Percentiles rank a stretch among this genome's conserved stretches.
Conservation (phyloP, 768 basidiomycete genomes). For the Boletus reticuloceps region DNA sequence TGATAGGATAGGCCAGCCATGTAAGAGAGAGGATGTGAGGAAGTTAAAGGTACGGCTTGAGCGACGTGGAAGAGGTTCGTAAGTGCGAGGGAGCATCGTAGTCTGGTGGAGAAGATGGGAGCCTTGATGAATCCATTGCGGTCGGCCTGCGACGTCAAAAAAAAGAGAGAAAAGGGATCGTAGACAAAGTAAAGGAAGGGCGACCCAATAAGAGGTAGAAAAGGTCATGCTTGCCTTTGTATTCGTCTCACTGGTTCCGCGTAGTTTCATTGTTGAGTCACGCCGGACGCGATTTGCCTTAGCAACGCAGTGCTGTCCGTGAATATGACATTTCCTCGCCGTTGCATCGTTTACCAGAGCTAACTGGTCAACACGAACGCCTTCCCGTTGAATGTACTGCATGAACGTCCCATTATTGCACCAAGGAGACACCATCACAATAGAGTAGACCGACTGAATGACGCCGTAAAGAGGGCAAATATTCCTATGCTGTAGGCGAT, state of each 20-base stretch:
- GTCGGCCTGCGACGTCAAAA: constrained; percentile 39
- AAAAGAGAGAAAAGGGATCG: constrained; percentile 8
- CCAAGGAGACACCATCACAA: no score
- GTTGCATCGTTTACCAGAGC: no score
- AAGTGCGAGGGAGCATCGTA: constrained; percentile 50
- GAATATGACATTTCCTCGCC: no score
- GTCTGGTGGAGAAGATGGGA: constrained; percentile 44
- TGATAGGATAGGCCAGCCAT: constrained; percentile 88
- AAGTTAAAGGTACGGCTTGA: constrained; percentile 83
- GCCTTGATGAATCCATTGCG: constrained; percentile 31
- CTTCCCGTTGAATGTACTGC: no score
- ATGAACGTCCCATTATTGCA: no score
- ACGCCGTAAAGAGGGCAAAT: no score
- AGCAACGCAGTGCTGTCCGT: no score
- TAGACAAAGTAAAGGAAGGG: constrained; percentile 1
- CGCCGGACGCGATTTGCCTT: no score
- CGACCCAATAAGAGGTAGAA: constrained; percentile 13
- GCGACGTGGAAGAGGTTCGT: constrained; percentile 33
- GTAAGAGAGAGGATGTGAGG: constrained; percentile 81
- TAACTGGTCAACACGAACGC: no score
- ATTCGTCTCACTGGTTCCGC: background rate
- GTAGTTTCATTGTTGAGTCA: constrained; percentile 19
- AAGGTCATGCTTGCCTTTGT: constrained; percentile 23
- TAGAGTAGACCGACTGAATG: no score
- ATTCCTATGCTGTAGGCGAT: no score